phyloP scores from a whole-genome alignment of 2,329 filamentous ascomycete species.

The Hypomyces perniciosus region DNA sequence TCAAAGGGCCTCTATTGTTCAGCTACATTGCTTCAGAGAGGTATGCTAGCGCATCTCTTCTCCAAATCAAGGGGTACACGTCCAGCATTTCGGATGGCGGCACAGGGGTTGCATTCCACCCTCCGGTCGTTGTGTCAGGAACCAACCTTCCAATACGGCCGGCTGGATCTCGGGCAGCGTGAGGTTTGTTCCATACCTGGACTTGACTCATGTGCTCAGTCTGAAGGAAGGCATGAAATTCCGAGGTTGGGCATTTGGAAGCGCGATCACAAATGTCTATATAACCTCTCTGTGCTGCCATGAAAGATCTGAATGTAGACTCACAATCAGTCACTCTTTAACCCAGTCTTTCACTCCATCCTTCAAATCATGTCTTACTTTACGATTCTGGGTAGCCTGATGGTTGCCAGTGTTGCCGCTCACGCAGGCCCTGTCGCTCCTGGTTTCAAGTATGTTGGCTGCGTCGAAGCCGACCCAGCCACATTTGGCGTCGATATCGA shows the following conservation, averaged over 20 bases:
- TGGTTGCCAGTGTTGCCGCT: constrained; percentile 20
- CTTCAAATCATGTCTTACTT: constrained; percentile 14
- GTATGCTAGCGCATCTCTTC: background rate
- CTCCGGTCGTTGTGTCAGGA: background rate
- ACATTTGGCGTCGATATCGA: constrained; percentile 16
- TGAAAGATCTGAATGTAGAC: no score
- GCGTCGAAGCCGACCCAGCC: constrained; percentile 17
- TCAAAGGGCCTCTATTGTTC: background rate
- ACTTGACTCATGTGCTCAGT: background rate
- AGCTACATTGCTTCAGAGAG: background rate
- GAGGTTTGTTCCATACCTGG: background rate
- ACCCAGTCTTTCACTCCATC: background rate
- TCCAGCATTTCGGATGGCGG: no score
- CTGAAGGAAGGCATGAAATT: background rate
- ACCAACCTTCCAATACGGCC: background rate
- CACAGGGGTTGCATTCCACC: background rate
- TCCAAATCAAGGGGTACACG: no score
- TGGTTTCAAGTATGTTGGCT: constrained; percentile 24
- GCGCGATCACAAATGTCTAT: background rate
- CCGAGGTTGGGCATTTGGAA: background rate
- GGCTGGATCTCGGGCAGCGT: background rate
- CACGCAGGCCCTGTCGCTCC: constrained; percentile 14
- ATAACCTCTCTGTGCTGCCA: background rate
- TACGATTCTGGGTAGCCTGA: constrained; percentile 17
- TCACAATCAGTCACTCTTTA: background rate